Base-by-base conservation (phyloP, 1,284 basidiomycete species). In the Moesziomyces sp. region DNA sequence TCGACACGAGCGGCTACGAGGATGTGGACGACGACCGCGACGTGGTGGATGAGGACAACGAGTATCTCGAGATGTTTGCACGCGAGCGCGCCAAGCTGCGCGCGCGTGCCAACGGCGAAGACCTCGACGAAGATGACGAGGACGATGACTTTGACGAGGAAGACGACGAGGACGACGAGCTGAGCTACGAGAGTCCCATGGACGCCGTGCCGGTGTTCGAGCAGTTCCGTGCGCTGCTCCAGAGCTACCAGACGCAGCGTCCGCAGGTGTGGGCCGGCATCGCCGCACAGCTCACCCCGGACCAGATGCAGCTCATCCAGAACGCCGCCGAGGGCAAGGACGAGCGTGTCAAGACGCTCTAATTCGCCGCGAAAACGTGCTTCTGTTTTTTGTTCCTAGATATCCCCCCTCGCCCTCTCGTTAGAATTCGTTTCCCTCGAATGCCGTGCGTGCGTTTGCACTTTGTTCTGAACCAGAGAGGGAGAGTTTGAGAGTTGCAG, bases 1-100 rank as follows among this genome's bases (percentile, higher is more conserved):
- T 69, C 26, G 60, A 70, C 46, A 35, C 69, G 2, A 50, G 52
- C 13, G 63, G 51, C 3, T 69, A 44, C 34, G 67, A 68, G 21
- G 78, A 82, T 28, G 76, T 73, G 6, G 81, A 81, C 42, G 79
- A 79, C 51, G 80, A 81, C 53, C 65, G 58, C 19, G 82, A 84
- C 45, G 77, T 83, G 8, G 64, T 78, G 26, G 82, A 83, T 58
- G 80, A 83, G 56, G 82, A 83, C 35, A 83, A 82, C 69, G 78
- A 82, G 57, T 83, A 83, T 49, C 65, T 83, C 47, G 81, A 84
- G 71, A 66, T 84, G 51, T 77, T 84, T 28, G 78, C 79, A 3
- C 67, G 74, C 28, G 82, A 83, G 26, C 68, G 76, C 0, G 78
- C 72, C 10, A 74, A 77, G 35, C 57, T 83, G 9, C 80, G 81